Conservation (phyloP, 176 grass and related monocot genomes). For the Ananas comosus region DNA sequence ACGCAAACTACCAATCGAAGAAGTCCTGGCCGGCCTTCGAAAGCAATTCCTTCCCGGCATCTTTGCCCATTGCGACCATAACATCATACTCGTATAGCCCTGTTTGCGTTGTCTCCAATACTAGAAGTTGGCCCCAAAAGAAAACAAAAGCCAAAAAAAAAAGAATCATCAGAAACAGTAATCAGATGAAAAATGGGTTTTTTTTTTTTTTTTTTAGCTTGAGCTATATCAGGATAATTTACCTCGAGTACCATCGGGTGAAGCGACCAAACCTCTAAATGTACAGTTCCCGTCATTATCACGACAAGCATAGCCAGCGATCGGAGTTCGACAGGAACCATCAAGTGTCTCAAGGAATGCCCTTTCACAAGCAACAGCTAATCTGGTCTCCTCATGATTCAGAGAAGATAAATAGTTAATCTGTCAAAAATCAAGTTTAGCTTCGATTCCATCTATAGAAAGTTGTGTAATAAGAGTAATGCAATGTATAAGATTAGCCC, state of each 20-base stretch:
- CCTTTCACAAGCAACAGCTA: constrained; percentile 92
- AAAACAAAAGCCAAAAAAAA: background rate
- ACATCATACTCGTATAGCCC: constrained; percentile 52
- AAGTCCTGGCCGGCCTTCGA: constrained; percentile 67
- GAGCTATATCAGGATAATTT: constrained; percentile 4
- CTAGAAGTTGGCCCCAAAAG: constrained; percentile 22
- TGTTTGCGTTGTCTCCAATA: constrained; percentile 79
- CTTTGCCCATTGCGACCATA: constrained; percentile 88
- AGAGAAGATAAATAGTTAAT: constrained; percentile 67
- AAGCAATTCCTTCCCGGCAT: constrained; percentile 83
- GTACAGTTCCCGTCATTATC: constrained; percentile 63
- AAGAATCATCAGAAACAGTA: background rate
- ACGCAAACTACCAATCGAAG: constrained; percentile 50
- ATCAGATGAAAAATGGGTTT: background rate
- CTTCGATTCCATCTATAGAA: background rate
- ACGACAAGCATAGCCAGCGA: constrained; percentile 70
- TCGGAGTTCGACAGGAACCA: constrained; percentile 91
- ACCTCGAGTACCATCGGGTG: constrained; percentile 82
- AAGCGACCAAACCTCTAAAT: constrained; percentile 85
- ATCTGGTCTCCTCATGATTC: constrained; percentile 91
- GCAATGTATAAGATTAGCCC: too few species aligned
- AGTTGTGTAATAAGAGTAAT: background rate
- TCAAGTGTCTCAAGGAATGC: constrained; percentile 85
- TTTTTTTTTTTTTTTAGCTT: background rate
- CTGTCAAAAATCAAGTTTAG: constrained; percentile 26